Evolutionary conservation across 352 stramenopile genomes (phyloP), one percentile per base, ranked within the genome.

Genomic region (Phytophthora multivora): DNA sequence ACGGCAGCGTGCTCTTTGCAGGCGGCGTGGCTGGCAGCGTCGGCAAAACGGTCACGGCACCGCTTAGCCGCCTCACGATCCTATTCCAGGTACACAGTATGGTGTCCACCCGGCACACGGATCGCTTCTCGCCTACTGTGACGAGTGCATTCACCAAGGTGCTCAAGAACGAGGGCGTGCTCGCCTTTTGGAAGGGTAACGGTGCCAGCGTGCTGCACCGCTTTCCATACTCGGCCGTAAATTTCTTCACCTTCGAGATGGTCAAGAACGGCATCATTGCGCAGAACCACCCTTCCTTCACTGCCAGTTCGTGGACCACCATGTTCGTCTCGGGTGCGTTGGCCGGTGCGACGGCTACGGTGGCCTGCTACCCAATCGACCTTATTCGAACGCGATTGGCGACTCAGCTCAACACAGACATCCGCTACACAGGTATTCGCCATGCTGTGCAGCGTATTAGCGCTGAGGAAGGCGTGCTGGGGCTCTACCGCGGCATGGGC

Each of bases 21-120:
- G 96, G 96, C 38, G 96, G 96, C 31, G 83, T 98, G 52, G 95
- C 96, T n/a, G 96, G 96, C 26, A 97, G 90, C 63, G 81, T 98
- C 18, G 95, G 93, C 46, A 99, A 99, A 78, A 98, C 95, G 11
- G 79, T 98, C 30, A 99, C 96, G 8, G 96, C 96, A 31, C 96
- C 96, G 35, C 80, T 99, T 5, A 97, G 87, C 66, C 91, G 95
- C 13, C 75, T 98, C 5, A 98, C 96, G 25, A 98, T 99, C 64
- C 79, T 98, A 16, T 98, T 97, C 79, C 95, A 98, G 78, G 96
- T 99, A 16, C 93, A 98, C 76, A 96, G 89, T 26, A 97, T 98
- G 89, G 91, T 99, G 10, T 94, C 87, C 19, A 91, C 87, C 54
- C 80, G 83, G 8, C 85, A 94, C 71, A 94, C 85, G 30, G 86